Conservation (phyloP, 2,329 filamentous ascomycete species). For the Sporothrix phasma region DNA sequence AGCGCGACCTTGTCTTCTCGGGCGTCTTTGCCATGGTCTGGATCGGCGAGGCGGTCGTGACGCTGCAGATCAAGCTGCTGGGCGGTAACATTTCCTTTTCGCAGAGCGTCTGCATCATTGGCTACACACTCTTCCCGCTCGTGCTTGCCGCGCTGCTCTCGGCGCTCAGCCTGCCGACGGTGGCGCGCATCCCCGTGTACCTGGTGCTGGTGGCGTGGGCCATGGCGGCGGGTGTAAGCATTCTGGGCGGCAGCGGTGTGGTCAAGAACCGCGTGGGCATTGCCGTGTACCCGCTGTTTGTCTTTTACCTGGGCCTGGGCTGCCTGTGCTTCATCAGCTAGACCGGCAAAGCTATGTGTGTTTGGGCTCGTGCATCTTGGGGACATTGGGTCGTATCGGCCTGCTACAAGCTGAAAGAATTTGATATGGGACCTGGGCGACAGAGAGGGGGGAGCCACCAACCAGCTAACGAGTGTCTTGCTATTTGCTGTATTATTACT, state of each 20-base stretch:
- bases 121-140: slow-evolving; percentile 93
- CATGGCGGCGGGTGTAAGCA: slow-evolving; percentile 88
- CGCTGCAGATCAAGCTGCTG: slow-evolving; percentile 92
- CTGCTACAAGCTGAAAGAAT: not conserved
- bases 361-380: no score
- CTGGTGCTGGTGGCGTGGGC: slow-evolving; percentile 84
- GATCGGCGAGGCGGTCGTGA: slow-evolving; percentile 93
- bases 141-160: slow-evolving; percentile 88
- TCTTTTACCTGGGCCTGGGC: slow-evolving; percentile 88
- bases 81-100: slow-evolving; percentile 98
- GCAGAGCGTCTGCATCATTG: slow-evolving; percentile 95
- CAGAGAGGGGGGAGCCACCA: not conserved
- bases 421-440: not conserved
- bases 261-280: slow-evolving; percentile 89
- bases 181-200: slow-evolving; percentile 84
- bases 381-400: no score
- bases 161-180: slow-evolving; percentile 66
- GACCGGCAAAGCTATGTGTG: no score
- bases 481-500: not conserved
- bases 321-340: slow-evolving; percentile 96
- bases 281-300: slow-evolving; percentile 87
- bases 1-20: slow-evolving; percentile 84
- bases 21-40: slow-evolving; percentile 95
- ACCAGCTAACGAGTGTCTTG: no score
- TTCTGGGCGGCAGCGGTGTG: slow-evolving; percentile 88